Evolutionary conservation across 306 rosid species (phyloP), one percentile per base, ranked within the genome.

Genomic region (Cercis canadensis): DNA sequence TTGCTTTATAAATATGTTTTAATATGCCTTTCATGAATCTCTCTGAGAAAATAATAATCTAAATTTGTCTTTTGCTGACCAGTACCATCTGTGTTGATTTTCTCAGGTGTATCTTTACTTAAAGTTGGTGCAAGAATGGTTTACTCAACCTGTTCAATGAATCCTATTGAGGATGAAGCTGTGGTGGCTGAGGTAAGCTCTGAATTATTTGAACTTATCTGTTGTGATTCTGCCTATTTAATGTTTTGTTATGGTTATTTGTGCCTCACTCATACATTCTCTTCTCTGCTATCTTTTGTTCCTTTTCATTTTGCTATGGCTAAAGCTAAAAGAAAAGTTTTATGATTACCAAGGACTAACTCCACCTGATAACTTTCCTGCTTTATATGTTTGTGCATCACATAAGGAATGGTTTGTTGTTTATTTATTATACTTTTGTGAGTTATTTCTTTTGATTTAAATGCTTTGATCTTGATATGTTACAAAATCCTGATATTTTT

Each of bases 111-210:
- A 69, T 79, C 90, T 71, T 75, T 91, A 84, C 97, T 95, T 63
- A 95, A 89, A 86, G 85, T 89, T 81, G 97, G 96, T 60, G 99
- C 96, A 64, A 87, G 92, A 87, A 89, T 95, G 89, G 97, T 95
- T 53, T 95, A 95, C 80, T 95, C 97, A 33, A 95, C 99, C 5
- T 95, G 99, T 82, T 91, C 99, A 41, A 92, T 92, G 97, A 95
- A 95, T 83, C 99, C 99, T 41, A 81, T 95, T 70, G 99, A 95
- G 83, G 91, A 95, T 74, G 99, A 95, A 75, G 99, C 99, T 32
- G 99, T 95, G 74, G 83, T 95, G 82, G 89, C 93, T 49, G 99
- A 95, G 99, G 99, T 95, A 80, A 64, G 57, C 71, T 34, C 44
- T 74, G 36, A 49, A 37, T 55, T 33, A 47, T 71, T 21, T 71